These are phyloP conservation scores for Penicillium ochrochloron DNA, from an alignment of 495 filamentous ascomycete genomes.

Conservation along the genomic window DNA sequence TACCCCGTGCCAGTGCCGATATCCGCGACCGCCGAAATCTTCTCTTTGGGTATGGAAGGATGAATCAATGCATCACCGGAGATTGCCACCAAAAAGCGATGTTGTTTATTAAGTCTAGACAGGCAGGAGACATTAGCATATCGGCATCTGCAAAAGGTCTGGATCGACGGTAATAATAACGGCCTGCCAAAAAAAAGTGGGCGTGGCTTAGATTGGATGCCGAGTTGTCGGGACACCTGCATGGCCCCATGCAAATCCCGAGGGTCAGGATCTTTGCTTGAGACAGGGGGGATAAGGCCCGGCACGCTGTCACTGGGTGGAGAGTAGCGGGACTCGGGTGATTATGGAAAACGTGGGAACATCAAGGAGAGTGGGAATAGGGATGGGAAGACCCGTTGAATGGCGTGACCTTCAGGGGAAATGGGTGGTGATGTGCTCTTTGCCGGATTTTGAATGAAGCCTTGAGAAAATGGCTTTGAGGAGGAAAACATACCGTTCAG, in stretches of 20 bases:
- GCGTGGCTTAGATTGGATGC: slow-evolving; percentile 12
- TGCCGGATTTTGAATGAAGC: neutral
- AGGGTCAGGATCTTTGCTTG: neutral
- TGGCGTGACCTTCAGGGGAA: neutral
- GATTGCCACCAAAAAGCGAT: slow-evolving; percentile 29
- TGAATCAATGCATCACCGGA: slow-evolving; percentile 33
- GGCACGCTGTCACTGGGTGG: neutral
- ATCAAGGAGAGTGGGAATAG: neutral
- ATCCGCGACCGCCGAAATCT: slow-evolving; percentile 36
- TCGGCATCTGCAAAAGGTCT: neutral
- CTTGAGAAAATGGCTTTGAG: neutral
- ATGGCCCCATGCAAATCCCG: neutral
- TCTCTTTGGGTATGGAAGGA: slow-evolving; percentile 31
- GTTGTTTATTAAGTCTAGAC: slow-evolving; percentile 34
- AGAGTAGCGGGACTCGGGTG: neutral
- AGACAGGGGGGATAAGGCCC: neutral
- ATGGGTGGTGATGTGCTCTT: neutral
- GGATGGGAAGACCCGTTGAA: neutral
- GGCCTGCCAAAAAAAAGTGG: slow-evolving; percentile 4
- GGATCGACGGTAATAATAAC: neutral
- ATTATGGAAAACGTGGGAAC: too few species aligned
- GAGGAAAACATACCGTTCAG: slow-evolving; percentile 2
- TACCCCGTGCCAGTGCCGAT: slow-evolving; percentile 48
- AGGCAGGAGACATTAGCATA: neutral
- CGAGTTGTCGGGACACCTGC: slow-evolving; percentile 14